Conservation (phyloP, 371 early-diverging fungal species). For the Lichtheimia ramosa region DNA sequence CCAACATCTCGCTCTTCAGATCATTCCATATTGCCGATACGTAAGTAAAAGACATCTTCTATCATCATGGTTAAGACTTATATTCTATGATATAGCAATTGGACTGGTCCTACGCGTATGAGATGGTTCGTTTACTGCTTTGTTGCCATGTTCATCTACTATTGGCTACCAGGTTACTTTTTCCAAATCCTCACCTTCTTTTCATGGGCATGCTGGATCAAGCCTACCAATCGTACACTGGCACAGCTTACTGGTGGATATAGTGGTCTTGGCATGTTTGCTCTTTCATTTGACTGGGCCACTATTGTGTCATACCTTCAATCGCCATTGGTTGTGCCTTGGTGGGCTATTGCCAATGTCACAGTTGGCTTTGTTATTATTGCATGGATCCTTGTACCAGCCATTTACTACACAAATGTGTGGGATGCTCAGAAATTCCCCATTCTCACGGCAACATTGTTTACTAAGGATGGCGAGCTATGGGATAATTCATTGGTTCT, state of each 20-base stretch:
- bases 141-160: slow-evolving; percentile 64
- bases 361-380: slow-evolving; percentile 69
- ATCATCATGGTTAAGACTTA: no score
- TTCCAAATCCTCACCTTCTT: slow-evolving; percentile 70
- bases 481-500: slow-evolving; percentile 60
- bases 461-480: slow-evolving; percentile 47
- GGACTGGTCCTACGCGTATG: slow-evolving; percentile 53
- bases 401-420: slow-evolving; percentile 67
- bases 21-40: slow-evolving; percentile 62
- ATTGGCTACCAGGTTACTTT: slow-evolving; percentile 79
- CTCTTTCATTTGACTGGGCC: slow-evolving; percentile 78
- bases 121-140: slow-evolving; percentile 66
- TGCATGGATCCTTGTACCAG: slow-evolving; percentile 76
- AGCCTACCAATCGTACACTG: slow-evolving; percentile 44
- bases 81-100: slow-evolving; percentile 49
- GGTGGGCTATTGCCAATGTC: slow-evolving; percentile 73
- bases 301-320: slow-evolving; percentile 63
- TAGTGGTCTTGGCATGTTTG: slow-evolving; percentile 68
- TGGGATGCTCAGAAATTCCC: slow-evolving; percentile 70
- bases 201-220: slow-evolving; percentile 75
- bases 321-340: slow-evolving; percentile 74
- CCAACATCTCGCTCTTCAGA: slow-evolving; percentile 72
- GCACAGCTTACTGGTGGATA: slow-evolving; percentile 62
- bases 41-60: neutral
- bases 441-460: slow-evolving; percentile 44